Conservation (phyloP, 306 rosid genomes). For the Casuarina glauca region DNA sequence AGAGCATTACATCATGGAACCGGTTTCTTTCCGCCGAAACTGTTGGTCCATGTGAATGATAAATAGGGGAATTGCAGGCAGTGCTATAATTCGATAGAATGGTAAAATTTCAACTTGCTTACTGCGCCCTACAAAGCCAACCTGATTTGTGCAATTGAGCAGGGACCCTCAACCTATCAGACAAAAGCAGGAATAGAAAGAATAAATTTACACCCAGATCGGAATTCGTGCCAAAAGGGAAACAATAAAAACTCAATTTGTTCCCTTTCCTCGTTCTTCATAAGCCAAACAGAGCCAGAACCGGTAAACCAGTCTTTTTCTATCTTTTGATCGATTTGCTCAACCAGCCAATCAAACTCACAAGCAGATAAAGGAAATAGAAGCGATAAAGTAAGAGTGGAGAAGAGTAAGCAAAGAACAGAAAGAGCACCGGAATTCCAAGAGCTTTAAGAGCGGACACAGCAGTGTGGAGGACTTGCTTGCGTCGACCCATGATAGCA, state of each 20-base stretch:
- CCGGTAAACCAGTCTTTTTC: neutral
- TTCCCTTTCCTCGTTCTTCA: neutral
- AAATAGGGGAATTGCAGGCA: neutral
- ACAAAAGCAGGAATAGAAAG: neutral
- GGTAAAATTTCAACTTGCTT: neutral
- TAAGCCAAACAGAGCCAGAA: neutral
- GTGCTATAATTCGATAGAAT: neutral
- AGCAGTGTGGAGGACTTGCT: conserved; percentile 67
- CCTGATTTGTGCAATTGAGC: neutral
- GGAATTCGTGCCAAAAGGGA: neutral
- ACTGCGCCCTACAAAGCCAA: conserved; percentile 2
- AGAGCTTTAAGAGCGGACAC: conserved; percentile 66
- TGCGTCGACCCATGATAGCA: conserved; percentile 88
- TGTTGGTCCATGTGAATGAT: neutral
- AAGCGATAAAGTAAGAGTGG: too few relatives aligned
- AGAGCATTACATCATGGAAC: neutral
- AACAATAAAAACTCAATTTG: neutral
- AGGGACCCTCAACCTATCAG: neutral
- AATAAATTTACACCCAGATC: neutral
- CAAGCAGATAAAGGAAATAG: neutral
- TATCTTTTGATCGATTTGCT: conserved; percentile 8
- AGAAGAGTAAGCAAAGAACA: neutral
- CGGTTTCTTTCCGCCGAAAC: neutral
- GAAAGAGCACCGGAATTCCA: conserved; percentile 49
- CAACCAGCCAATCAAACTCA: conserved; percentile 1